Evolutionary conservation across 331 rosid species (phyloP), one percentile per base, ranked within the genome.

Genomic region (Pyrus hybrid): DNA sequence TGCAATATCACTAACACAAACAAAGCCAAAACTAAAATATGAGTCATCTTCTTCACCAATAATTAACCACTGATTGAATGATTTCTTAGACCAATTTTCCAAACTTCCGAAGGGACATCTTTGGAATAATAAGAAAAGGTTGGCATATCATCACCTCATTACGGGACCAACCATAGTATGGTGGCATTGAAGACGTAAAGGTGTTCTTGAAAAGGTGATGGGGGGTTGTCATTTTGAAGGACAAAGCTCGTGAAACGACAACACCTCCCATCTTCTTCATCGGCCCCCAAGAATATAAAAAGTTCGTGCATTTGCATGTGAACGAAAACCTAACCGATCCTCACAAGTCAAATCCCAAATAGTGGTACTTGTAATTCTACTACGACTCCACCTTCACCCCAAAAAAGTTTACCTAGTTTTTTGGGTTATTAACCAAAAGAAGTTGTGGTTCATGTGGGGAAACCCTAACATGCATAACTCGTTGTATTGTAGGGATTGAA

Each of bases 111-210:
- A 51, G 20, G 57, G 57, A 51, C 57, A 17, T 18, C 45, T 51
- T 51, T 51, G 57, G 57, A 17, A 51, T 51, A 51, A 51, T 18
- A 6, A 51, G 57, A 51, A 2, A 51, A 51, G 53, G 82, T 18
- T 20, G 10, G 7, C 6, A 47, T 7, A 17, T 18, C 10, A 51
- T 17, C 57, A 54, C 74, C 79, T 70, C 61, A 76, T 69, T 65
- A 85, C 76, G 78, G 87, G 81, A 67, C 78, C 84, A 70, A 10
- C 45, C 13, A 41, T 11, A 67, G 72, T 0, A 79, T 60, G 76
- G 76, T 35, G 2, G 79, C 86, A 71, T 70, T 87, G 71, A 88
- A 85, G 69, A 65, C 72, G 72, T 76, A 86, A 90, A 92, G 89
- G 86, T 83, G 0, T 22, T 71, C 57, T 72, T 67, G 84, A 79